Evolutionary conservation across 345 rosid genomes (phyloP).

Genomic region (Reutealis trisperma): DNA sequence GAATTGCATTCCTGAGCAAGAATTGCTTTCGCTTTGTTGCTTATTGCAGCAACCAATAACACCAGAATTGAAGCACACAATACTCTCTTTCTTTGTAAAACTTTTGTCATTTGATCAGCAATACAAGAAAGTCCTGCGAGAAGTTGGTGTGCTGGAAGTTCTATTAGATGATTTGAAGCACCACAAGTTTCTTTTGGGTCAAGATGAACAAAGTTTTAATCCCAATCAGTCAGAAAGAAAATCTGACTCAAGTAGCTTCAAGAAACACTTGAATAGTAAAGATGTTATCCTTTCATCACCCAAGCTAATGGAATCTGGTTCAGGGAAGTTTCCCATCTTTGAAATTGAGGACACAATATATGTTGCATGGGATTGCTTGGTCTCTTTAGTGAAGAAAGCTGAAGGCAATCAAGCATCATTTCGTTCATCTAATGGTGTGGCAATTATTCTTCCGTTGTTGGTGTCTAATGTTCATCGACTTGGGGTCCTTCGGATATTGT

Average conservation of each 20-base stretch:
- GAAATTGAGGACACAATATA: conserved; percentile 77
- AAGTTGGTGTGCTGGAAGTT: conserved; percentile 96
- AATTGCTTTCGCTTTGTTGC: conserved; percentile 95
- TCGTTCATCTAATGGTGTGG: conserved; percentile 85
- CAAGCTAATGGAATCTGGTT: conserved; percentile 80
- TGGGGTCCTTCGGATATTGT: conserved; percentile 85
- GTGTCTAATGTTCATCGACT: conserved; percentile 78
- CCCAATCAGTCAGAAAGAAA: conserved; percentile 56
- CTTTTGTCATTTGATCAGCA: conserved; percentile 98
- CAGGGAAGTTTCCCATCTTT: conserved; percentile 77
- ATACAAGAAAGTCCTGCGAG: conserved; percentile 94
- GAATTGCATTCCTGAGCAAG: conserved; percentile 99
- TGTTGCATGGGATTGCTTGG: conserved; percentile 95
- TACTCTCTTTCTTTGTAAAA: conserved; percentile 93
- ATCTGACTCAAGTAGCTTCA: conserved; percentile 77
- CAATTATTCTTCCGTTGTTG: conserved; percentile 82
- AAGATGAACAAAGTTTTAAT: conserved; percentile 51
- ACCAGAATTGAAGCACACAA: conserved; percentile 83
- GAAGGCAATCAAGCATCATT: conserved; percentile 88
- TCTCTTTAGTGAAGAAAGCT: conserved; percentile 89
- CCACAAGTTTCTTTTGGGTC: conserved; percentile 81
- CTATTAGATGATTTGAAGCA: conserved; percentile 93
- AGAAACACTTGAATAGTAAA: conserved; percentile 77
- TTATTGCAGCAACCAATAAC: conserved; percentile 94
- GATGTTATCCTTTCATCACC: conserved; percentile 92